Percentiles rank a stretch among this genome's conserved stretches.
Evolutionary conservation across 495 filamentous ascomycete genomes (phyloP).

Genomic region (Cercophora sp.): DNA sequence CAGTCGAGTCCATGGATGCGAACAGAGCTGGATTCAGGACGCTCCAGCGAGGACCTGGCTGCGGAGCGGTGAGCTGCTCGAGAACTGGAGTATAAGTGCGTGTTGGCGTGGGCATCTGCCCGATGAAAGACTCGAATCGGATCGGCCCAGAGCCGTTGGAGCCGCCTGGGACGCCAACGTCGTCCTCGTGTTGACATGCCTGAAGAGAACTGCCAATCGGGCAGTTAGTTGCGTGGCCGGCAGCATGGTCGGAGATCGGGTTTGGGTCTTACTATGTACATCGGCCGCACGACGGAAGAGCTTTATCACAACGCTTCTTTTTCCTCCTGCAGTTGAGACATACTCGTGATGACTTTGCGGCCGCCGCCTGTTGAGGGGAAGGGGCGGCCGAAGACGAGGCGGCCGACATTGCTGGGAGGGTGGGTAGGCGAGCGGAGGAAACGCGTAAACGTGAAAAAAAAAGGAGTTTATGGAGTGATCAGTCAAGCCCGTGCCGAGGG

Average conservation of each 20-base stretch:
- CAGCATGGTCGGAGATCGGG: not conserved
- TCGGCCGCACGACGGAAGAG: slow-evolving; percentile 21
- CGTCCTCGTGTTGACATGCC: slow-evolving; percentile 25
- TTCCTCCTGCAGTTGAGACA: slow-evolving; percentile 26
- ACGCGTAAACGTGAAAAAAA: no score
- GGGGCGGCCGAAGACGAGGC: slow-evolving; percentile 18
- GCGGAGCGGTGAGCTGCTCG: slow-evolving; percentile 11
- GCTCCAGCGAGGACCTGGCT: slow-evolving; percentile 7
- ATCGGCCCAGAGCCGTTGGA: slow-evolving; percentile 4
- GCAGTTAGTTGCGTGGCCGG: not conserved
- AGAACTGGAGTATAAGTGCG: slow-evolving; percentile 13
- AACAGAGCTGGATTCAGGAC: slow-evolving; percentile 19
- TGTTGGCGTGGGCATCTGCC: slow-evolving; percentile 6
- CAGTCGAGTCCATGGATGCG: slow-evolving; percentile 22
- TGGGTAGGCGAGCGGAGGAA: no score
- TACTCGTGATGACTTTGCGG: slow-evolving; percentile 21
- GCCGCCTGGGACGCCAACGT: slow-evolving; percentile 11
- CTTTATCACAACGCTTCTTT: slow-evolving; percentile 30
- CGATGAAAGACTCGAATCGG: slow-evolving; percentile 16
- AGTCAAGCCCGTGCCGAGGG: no score
- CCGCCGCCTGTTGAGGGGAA: slow-evolving; percentile 11
- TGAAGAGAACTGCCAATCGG: slow-evolving; percentile 18
- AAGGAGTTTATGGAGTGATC: no score
- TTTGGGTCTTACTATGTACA: slow-evolving; percentile 21
- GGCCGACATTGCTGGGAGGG: slow-evolving; percentile 7